Percentiles rank a stretch among this genome's conserved stretches.
Conservation (phyloP, 2,329 filamentous ascomycete species). For the Myotisia sp. region DNA sequence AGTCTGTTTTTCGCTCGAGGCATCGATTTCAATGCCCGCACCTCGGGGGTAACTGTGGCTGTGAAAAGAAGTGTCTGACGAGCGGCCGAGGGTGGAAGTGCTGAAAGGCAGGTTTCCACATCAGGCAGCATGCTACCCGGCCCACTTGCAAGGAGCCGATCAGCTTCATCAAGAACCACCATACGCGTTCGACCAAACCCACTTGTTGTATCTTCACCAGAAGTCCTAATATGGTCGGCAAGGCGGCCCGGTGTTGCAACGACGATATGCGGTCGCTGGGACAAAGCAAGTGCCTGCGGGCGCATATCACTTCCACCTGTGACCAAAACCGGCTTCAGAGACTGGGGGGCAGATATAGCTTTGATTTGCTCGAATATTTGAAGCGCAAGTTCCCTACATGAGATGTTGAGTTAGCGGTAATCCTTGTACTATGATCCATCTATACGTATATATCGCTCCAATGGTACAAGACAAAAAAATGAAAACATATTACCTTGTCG, state of each 20-base stretch:
- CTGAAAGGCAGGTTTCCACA: conserved; percentile 72
- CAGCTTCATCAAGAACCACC: conserved; percentile 91
- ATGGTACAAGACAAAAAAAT: too few relatives aligned
- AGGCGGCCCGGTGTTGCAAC: conserved; percentile 88
- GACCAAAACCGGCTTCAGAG: conserved; percentile 74
- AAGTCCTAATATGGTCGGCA: conserved; percentile 83
- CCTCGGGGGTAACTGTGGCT: conserved; percentile 85
- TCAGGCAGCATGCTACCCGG: conserved; percentile 87
- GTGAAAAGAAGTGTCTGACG: conserved; percentile 95
- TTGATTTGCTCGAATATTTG: conserved; percentile 96
- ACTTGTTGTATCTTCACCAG: conserved; percentile 77
- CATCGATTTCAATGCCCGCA: conserved; percentile 69
- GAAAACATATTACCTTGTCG: conserved; percentile 46
- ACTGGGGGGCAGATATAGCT: conserved; percentile 76
- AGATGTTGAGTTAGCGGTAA: too few relatives aligned
- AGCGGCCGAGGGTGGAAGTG: conserved; percentile 59
- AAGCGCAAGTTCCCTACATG: conserved; percentile 63
- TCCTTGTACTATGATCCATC: too few relatives aligned
- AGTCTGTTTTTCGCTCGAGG: conserved; percentile 54
- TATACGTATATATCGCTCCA: not conserved
- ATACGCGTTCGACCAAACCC: conserved; percentile 66
- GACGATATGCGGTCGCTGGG: conserved; percentile 72
- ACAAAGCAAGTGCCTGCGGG: conserved; percentile 69
- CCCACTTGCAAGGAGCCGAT: conserved; percentile 62
- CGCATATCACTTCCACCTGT: conserved; percentile 91